Conservation (phyloP, 768 basidiomycete species). For the Boletellus ananiceps region DNA sequence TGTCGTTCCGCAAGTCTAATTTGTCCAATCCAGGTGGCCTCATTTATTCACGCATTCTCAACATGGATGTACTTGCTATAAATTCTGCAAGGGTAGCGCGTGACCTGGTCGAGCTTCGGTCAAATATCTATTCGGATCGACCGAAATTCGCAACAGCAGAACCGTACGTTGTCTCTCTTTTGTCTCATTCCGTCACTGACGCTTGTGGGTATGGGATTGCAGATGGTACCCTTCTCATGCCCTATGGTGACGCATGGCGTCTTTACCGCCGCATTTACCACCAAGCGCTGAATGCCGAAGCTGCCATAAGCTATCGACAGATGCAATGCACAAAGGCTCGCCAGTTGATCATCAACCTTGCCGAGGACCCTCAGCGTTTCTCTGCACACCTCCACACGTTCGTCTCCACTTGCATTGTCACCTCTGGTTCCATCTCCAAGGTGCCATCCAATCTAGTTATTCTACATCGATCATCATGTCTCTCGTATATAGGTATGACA, state of each 20-base stretch:
- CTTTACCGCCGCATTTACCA: slow-evolving; percentile 32
- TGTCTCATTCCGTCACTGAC: background rate
- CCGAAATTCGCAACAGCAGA: slow-evolving; percentile 24
- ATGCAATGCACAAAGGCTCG: slow-evolving; percentile 32
- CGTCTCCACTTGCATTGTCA: slow-evolving; percentile 3
- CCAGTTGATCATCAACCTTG: slow-evolving; percentile 31
- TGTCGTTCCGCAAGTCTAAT: background rate
- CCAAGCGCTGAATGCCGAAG: slow-evolving; percentile 30
- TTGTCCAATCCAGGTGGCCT: slow-evolving; percentile 15
- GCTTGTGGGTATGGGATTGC: slow-evolving; percentile 30
- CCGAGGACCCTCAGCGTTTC: slow-evolving; percentile 25
- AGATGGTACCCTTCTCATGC: slow-evolving; percentile 31
- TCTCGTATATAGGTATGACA: slow-evolving; percentile 25
- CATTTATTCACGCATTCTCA: slow-evolving; percentile 18
- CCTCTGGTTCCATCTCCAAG: background rate
- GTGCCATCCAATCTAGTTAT: slow-evolving; percentile 15
- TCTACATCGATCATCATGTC: slow-evolving; percentile 26
- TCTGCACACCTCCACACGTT: slow-evolving; percentile 23
- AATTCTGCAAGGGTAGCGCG: slow-evolving; percentile 25
- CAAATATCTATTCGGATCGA: slow-evolving; percentile 33
- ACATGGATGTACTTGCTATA: slow-evolving; percentile 24
- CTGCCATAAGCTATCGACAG: slow-evolving; percentile 26
- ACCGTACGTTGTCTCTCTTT: slow-evolving; percentile 10
- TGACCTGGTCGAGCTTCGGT: slow-evolving; percentile 28
- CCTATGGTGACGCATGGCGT: slow-evolving; percentile 39